These are phyloP conservation scores for Neurospora terricola DNA, from an alignment of 495 filamentous ascomycete species.

Conservation along the genomic window DNA sequence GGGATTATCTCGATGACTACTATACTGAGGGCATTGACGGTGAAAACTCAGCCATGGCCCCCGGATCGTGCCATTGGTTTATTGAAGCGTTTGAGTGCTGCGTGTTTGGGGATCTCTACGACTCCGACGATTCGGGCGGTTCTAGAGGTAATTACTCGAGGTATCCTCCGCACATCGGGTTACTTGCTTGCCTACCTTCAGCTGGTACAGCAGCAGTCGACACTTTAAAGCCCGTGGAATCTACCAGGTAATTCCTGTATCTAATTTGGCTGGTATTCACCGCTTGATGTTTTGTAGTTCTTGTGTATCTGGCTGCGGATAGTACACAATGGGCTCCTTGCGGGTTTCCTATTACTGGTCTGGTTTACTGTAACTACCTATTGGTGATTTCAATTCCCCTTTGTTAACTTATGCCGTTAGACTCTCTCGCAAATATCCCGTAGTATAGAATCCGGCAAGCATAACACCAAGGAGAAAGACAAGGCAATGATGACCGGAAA, in stretches of 20 bases:
- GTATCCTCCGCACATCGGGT: not conserved
- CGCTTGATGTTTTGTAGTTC: not conserved
- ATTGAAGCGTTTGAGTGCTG: not conserved
- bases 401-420: no score
- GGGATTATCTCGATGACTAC: not conserved
- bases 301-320: not conserved
- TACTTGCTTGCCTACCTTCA: not conserved
- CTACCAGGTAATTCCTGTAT: not conserved
- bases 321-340: not conserved
- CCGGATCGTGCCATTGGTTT: not conserved
- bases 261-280: not conserved
- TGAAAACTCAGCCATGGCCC: not conserved
- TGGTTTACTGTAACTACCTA: not conserved
- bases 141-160: not conserved
- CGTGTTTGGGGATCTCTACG: not conserved
- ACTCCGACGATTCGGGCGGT: not conserved
- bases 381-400: not conserved
- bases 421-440: not conserved
- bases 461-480: no score
- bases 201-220: not conserved
- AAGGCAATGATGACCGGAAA: no score
- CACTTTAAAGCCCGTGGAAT: not conserved
- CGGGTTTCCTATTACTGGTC: not conserved
- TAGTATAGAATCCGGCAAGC: not conserved
- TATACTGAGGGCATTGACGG: not conserved